Conservation (phyloP, 2,329 filamentous ascomycete species). For the Fonsecaea erecta region DNA sequence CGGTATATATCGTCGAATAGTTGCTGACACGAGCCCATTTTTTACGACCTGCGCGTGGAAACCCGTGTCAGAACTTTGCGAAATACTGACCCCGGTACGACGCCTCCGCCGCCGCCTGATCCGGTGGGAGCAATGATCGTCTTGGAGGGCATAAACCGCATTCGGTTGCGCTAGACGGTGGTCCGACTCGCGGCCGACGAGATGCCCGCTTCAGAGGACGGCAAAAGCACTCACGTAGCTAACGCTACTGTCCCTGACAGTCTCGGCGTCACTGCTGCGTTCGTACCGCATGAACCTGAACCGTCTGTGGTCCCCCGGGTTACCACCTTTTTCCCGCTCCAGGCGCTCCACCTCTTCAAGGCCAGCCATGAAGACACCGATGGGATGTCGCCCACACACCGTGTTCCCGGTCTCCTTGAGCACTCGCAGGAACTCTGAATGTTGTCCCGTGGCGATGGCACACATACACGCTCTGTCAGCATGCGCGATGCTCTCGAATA, state of each 20-base stretch:
- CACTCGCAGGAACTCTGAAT: conserved; percentile 70
- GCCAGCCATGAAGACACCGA: conserved; percentile 88
- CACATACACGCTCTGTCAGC: conserved; percentile 84
- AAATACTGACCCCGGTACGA: not conserved
- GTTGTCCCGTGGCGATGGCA: conserved; percentile 76
- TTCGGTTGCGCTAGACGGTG: not conserved
- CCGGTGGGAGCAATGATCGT: not conserved
- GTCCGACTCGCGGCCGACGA: not conserved
- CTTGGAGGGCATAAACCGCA: not conserved
- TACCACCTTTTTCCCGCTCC: conserved; percentile 41
- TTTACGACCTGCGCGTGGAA: not conserved
- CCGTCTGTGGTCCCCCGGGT: conserved; percentile 43
- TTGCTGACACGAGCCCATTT: not conserved
- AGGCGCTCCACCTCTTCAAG: conserved; percentile 67
- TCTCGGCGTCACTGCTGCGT: conserved; percentile 75
- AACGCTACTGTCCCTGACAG: conserved; percentile 77
- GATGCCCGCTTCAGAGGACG: conserved; percentile 58
- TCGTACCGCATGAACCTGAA: conserved; percentile 88
- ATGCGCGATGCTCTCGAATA: conserved; percentile 82
- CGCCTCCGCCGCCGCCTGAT: not conserved
- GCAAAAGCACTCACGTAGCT: conserved; percentile 96
- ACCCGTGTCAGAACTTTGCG: not conserved
- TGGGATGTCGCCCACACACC: conserved; percentile 92
- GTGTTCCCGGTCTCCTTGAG: conserved; percentile 80
- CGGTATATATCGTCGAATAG: no score